A percentile compares a stretch with the other conserved stretches of the same genome.
These are phyloP conservation scores for Scutellaria galericulata DNA, from an alignment of 257 asterid species.

Conservation along the genomic window DNA sequence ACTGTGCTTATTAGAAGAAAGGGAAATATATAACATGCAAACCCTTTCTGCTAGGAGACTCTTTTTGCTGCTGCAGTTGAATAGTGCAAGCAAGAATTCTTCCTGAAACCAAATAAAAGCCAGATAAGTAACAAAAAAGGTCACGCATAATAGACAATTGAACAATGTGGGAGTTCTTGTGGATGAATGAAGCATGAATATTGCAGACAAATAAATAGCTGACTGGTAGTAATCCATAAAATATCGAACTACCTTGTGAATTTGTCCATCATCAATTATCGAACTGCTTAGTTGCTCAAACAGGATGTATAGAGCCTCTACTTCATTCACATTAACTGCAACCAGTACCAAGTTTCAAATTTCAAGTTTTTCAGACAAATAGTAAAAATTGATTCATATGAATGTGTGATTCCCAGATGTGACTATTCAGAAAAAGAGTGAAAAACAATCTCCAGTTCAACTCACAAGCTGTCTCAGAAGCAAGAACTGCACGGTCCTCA, in stretches of 20 bases:
- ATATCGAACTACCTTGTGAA: conserved; percentile 65
- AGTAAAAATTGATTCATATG: neutral
- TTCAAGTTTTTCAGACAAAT: neutral
- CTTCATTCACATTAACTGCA: conserved; percentile 84
- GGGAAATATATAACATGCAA: conserved; percentile 24
- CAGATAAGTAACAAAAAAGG: neutral
- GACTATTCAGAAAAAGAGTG: neutral
- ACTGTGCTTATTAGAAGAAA: too few relatives aligned
- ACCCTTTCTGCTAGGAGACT: conserved; percentile 82
- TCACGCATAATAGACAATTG: neutral
- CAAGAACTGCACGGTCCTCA: conserved; percentile 53
- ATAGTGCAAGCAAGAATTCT: conserved; percentile 83
- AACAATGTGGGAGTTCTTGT: neutral
- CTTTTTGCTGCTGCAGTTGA: conserved; percentile 54
- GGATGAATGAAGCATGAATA: neutral
- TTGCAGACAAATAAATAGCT: neutral
- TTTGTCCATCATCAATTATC: conserved; percentile 64
- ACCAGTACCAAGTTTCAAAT: conserved; percentile 22
- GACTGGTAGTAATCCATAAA: too few relatives aligned
- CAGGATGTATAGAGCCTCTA: conserved; percentile 75
- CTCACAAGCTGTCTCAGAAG: conserved; percentile 85
- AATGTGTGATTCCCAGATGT: neutral
- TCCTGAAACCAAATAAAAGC: conserved; percentile 55
- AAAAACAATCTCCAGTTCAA: conserved; percentile 5
- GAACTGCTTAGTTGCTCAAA: conserved; percentile 73